These are phyloP conservation scores for Salix exigua DNA, from an alignment of 345 rosid species.

Conservation along the genomic window DNA sequence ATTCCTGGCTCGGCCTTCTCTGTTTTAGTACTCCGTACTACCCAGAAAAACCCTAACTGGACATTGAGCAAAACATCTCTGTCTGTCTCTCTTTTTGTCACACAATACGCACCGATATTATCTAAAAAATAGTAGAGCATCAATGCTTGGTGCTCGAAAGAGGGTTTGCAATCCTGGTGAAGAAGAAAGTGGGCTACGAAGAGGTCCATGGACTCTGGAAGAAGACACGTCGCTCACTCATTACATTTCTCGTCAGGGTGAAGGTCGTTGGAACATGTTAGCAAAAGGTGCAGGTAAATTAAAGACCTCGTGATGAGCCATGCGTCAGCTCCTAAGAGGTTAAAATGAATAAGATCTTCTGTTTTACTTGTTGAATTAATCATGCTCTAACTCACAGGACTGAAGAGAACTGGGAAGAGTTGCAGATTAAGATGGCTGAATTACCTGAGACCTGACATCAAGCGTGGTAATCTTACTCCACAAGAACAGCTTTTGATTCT, in stretches of 20 bases:
- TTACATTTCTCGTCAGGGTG: slow-evolving; percentile 81
- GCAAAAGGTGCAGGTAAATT: slow-evolving; percentile 78
- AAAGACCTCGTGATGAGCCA: neutral
- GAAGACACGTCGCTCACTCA: slow-evolving; percentile 84
- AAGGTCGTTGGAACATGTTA: slow-evolving; percentile 93
- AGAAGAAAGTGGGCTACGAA: slow-evolving; percentile 56
- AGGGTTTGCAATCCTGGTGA: slow-evolving; percentile 27
- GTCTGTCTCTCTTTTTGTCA: neutral
- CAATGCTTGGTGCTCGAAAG: slow-evolving; percentile 13
- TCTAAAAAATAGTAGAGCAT: slow-evolving; percentile 8
- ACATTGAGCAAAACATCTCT: neutral
- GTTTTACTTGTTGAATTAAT: neutral
- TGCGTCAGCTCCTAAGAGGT: neutral
- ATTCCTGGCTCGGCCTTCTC: neutral
- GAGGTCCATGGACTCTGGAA: slow-evolving; percentile 96
- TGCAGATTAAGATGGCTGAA: slow-evolving; percentile 94
- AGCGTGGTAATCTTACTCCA: slow-evolving; percentile 88
- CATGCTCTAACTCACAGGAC: slow-evolving; percentile 39
- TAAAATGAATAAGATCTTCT: neutral
- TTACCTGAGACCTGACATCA: slow-evolving; percentile 86
- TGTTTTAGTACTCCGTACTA: neutral
- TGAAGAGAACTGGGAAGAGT: slow-evolving; percentile 92
- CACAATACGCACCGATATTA: neutral
- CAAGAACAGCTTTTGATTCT: slow-evolving; percentile 94
- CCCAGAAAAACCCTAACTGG: neutral